Evolutionary conservation across 768 basidiomycete genomes (phyloP), one percentile per base, ranked within the genome.

Genomic region (Tricholoma bakamatsutake): DNA sequence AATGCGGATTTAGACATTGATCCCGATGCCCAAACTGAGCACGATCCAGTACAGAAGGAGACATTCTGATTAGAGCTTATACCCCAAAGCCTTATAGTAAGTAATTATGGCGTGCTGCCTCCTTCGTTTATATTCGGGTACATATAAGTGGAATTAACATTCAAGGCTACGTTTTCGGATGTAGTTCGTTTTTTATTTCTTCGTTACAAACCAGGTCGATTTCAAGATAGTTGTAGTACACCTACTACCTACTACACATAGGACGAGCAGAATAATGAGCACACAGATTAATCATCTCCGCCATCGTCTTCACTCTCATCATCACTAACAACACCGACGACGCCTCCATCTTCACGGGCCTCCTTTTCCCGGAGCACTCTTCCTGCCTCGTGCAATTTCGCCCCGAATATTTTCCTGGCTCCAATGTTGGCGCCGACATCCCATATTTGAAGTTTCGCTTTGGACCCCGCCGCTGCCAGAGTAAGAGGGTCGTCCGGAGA

Each of bases 401-500:
- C 71, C 0, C 83, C 86, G 53, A 98, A 94, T 0, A 87, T 86
- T 65, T 90, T 91, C 48, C 94, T 78, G 9, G 84, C 91, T 24
- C 90, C 90, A 15, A 77, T 72, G 67, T 91, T 98, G 4, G 90
- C 81, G 9, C 85, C 90, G 39, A 96, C 80, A 64, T 99, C 96
- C 96, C 96, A 99, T 13, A 99, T 77, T 68, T 98, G 96, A 5
- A 99, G 70, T 66, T 88, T 93, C 1, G 92, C 96, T 65, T 93
- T 90, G 2, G 93, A 95, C 11, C 97, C 97, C 30, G 90, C 96
- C 3, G 93, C 94, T 2, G 95, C 96, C 47, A 99, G 70, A 7
- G 91, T 97, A 50, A 98, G 82, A 1, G 94, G 89, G 64, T 95
- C 90, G 67, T 98, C 96, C 0, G 97, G 96, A 5, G 94, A 98